These are phyloP conservation scores for Chloridella minuta DNA, from an alignment of 352 stramenopile species.

Conservation along the genomic window DNA sequence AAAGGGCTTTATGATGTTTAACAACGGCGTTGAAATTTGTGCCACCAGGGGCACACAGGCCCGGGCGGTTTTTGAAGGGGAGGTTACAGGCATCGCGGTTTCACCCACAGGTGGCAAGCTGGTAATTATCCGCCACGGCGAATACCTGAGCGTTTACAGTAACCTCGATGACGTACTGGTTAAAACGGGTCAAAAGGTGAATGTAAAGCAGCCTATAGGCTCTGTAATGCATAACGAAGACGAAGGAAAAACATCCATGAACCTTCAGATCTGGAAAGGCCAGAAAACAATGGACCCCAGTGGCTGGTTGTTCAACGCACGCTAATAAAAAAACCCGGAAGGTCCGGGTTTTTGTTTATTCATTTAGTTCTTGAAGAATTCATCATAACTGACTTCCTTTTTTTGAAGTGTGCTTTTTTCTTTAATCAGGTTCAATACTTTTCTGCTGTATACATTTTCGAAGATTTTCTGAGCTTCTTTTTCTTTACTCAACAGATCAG, in stretches of 20 bases:
- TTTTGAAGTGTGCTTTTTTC: neutral
- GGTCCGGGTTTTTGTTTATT: neutral
- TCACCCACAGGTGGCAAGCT: neutral
- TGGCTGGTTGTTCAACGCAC: neutral
- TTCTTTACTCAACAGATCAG: neutral
- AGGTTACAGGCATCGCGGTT: neutral
- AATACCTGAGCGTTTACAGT: neutral
- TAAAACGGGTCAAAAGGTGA: neutral
- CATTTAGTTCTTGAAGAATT: slow-evolving; percentile 5
- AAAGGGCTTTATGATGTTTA: neutral
- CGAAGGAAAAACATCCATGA: neutral
- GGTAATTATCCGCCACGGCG: neutral
- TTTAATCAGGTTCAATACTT: slow-evolving; percentile 5
- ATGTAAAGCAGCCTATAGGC: neutral
- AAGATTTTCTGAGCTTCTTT: neutral
- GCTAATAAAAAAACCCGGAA: neutral
- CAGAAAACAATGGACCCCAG: neutral
- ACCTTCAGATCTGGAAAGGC: neutral
- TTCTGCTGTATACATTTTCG: neutral
- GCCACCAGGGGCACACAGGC: neutral
- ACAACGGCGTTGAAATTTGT: neutral
- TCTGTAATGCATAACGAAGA: neutral
- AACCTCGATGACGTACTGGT: neutral
- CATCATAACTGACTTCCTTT: neutral
- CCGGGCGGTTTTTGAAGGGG: neutral